Evolutionary conservation across 805 yeast genomes (phyloP).

Genomic region (Martiniozyma abietophila): DNA sequence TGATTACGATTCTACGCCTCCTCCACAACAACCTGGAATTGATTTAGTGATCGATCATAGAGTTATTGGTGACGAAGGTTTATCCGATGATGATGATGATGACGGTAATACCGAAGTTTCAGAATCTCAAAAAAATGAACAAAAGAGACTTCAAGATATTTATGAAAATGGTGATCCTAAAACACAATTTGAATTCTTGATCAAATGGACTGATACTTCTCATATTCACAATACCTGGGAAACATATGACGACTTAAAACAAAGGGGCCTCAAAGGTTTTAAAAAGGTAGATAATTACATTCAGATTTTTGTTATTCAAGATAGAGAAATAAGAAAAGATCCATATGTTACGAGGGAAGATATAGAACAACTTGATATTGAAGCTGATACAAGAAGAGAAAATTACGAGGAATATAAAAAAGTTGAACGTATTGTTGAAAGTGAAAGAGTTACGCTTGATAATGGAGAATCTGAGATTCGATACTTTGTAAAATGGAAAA

Average conservation of each 20-base stretch:
- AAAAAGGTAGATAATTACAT: slow-evolving; percentile 88
- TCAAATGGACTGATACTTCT: slow-evolving; percentile 83
- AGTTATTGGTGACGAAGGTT: slow-evolving; percentile 25
- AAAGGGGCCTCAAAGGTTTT: slow-evolving; percentile 50
- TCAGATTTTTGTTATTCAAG: slow-evolving; percentile 63
- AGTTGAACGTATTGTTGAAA: slow-evolving; percentile 84
- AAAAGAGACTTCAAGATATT: slow-evolving; percentile 14
- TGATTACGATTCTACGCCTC: slow-evolving; percentile 12
- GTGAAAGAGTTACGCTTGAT: slow-evolving; percentile 59
- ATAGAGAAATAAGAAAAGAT: slow-evolving; percentile 68
- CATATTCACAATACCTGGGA: slow-evolving; percentile 97
- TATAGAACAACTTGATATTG: slow-evolving; percentile 87
- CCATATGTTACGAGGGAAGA: slow-evolving; percentile 84
- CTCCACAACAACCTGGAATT: slow-evolving; percentile 20
- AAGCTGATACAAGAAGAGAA: slow-evolving; percentile 75
- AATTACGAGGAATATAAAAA: slow-evolving; percentile 74
- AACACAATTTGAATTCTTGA: slow-evolving; percentile 45
- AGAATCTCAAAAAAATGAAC: slow-evolving; percentile 26
- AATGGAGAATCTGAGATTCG: slow-evolving; percentile 60
- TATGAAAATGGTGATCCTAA: slow-evolving; percentile 38
- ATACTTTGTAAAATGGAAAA: slow-evolving; percentile 88
- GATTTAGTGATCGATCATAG: slow-evolving; percentile 47
- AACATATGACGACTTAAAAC: slow-evolving; percentile 42
- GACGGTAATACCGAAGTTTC: slow-evolving; percentile 14
- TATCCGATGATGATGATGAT: slow-evolving; percentile 11